phyloP scores from a whole-genome alignment of 2,329 filamentous ascomycete species.

The Apiospora malaysiana region DNA sequence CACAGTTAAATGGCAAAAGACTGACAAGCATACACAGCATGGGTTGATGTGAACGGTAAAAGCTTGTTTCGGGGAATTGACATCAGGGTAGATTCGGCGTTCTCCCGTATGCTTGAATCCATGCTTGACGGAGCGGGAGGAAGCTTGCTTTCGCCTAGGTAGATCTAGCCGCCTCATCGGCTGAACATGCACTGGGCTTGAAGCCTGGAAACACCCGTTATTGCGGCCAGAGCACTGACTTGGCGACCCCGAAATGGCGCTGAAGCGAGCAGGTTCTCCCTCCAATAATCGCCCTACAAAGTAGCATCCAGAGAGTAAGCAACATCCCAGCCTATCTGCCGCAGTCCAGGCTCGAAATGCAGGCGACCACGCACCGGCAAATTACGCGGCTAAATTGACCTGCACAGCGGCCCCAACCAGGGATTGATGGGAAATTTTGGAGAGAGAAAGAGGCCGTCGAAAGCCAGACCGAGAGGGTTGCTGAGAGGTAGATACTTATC shows the following conservation, averaged over 20 bases:
- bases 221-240: neutral
- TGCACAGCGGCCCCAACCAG: neutral
- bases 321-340: neutral
- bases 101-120: neutral
- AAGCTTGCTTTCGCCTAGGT: neutral
- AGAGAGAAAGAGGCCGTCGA: neutral
- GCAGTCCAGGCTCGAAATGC: neutral
- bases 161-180: neutral
- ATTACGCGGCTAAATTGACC: slow-evolving; percentile 5
- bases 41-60: neutral
- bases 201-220: neutral
- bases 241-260: neutral
- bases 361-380: neutral
- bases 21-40: neutral
- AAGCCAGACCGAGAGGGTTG: neutral
- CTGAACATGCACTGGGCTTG: neutral
- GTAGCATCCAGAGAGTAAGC: neutral
- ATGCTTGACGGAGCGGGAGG: neutral
- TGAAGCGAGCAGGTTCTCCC: neutral
- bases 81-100: neutral
- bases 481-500: neutral
- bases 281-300: neutral
- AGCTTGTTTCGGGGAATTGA: neutral
- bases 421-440: slow-evolving; percentile 9
- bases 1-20: neutral